phyloP scores from a whole-genome alignment of 2,329 filamentous ascomycete species.

The Trichoderma simmonsii region DNA sequence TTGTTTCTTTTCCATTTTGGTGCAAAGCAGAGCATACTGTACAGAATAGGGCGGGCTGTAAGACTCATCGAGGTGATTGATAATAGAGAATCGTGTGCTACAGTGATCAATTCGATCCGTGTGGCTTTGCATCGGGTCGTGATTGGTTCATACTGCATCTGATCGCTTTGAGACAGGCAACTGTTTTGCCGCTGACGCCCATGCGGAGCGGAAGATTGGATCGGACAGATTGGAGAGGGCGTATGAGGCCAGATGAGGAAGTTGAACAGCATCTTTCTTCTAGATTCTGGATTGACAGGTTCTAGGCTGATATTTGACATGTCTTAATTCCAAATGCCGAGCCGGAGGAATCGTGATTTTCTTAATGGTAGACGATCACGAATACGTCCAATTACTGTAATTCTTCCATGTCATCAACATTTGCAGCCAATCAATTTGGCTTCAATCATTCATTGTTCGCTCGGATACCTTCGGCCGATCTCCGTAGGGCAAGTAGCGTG shows the following conservation, averaged over 20 bases:
- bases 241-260: background rate
- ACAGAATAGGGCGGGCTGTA: background rate
- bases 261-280: background rate
- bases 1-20: background rate
- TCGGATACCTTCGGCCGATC: slow-evolving; percentile 2
- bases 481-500: background rate
- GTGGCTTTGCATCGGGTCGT: background rate
- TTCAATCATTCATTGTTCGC: background rate
- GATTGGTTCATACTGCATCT: background rate
- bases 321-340: background rate
- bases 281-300: background rate
- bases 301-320: background rate
- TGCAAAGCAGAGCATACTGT: background rate
- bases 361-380: background rate
- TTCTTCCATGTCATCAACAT: background rate
- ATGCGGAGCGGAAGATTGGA: background rate
- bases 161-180: too few relatives aligned
- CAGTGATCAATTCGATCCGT: background rate
- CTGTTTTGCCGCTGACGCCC: background rate
- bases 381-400: background rate
- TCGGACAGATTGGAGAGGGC: background rate
- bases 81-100: background rate
- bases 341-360: background rate
- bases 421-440: background rate
- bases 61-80: background rate